Conservation (phyloP, 2,329 filamentous ascomycete genomes). For the Colletotrichum chrysophilum region DNA sequence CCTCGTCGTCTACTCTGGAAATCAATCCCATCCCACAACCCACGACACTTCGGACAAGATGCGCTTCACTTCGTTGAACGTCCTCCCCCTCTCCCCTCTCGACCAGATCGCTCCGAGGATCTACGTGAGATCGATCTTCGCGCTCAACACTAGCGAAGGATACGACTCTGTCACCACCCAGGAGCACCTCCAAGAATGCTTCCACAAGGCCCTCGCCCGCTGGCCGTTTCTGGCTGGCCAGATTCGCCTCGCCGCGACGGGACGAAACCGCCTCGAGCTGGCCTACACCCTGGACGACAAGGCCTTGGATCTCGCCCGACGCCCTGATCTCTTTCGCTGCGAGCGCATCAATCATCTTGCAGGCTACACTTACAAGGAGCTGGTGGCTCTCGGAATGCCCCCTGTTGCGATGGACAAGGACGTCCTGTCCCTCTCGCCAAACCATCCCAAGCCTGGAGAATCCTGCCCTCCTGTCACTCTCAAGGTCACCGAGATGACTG, state of each 20-base stretch:
- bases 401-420: slow-evolving; percentile 7
- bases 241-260: neutral
- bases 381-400: neutral
- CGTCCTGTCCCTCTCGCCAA: neutral
- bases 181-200: neutral
- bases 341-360: neutral
- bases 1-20: neutral
- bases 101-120: slow-evolving; percentile 17
- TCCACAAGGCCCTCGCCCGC: neutral
- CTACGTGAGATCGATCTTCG: slow-evolving; percentile 4
- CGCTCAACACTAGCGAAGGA: neutral
- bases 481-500: neutral
- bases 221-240: slow-evolving; percentile 14
- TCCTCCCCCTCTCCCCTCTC: neutral
- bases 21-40: rapidly evolving
- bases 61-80: neutral
- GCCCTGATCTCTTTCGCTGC: neutral
- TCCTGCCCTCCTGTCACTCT: slow-evolving; percentile 2
- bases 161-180: neutral
- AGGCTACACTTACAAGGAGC: neutral
- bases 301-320: neutral
- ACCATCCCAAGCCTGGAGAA: slow-evolving; percentile 4
- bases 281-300: neutral
- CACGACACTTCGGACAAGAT: rapidly evolving
- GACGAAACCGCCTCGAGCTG: slow-evolving; percentile 1